Base-by-base conservation (phyloP, 75 land plant species). In the Isoetes taiwanensis region DNA sequence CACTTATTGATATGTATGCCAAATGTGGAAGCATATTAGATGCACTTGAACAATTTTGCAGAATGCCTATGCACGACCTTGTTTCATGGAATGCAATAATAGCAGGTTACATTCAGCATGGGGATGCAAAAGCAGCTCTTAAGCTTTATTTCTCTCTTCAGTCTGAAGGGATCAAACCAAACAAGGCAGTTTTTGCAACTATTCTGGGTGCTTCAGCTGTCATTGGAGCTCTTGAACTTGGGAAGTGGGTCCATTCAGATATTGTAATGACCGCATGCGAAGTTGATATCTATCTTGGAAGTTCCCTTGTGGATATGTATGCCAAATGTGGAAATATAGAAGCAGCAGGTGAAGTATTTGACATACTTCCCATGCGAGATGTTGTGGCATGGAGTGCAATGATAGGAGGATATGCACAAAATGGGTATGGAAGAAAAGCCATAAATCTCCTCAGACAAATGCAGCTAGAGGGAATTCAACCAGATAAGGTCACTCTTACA, bases 71-170 rank as follows among this genome's bases (percentile, higher is more conserved):
- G n/a, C n/a, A n/a, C n/a, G n/a, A n/a, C n/a, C n/a, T n/a, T n/a
- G n/a, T n/a, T n/a, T n/a, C n/a, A n/a, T 76, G 78, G 73, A 69
- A 61, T 33, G 62, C 66, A 11, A 58, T 76, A 16, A 63, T 76
- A 23, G 62, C 57, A 23, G 64, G 59, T 12, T 62, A 60, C 43
- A 64, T 32, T 9, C 62, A 72, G 31, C 34, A 58, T 34, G 63
- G 41, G 12, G 58, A 66, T 24, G 42, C 27, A 0, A 50, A 66
- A 48, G 63, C 16, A 14, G 78, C 76, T 10, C 14, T 76, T 2
- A 38, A 52, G 8, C 21, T 37, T 4, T 71, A 62, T 30, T 19
- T 41, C 31, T 20, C 52, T 20, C 61, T 71, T 74, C 58, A 55
- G 29, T 31, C 41, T 31, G 27, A 35, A 20, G 52, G 23, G 32